Evolutionary conservation across 768 basidiomycete genomes (phyloP).

Genomic region (Termitomyces sp.): DNA sequence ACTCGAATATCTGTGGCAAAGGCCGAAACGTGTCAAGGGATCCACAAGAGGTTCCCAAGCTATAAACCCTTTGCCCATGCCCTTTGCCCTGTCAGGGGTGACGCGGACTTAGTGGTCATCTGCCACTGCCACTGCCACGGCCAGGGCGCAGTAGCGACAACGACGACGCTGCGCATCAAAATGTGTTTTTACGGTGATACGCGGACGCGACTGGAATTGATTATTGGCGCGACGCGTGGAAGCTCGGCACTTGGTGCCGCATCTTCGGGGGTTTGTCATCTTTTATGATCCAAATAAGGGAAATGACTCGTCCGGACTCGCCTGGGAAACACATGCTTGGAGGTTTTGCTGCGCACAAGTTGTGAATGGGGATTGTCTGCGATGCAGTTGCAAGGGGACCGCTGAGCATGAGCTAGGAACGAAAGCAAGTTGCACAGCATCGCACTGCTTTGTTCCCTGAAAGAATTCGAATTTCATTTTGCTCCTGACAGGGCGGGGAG

Average conservation of each 20-base stretch:
- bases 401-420: not conserved
- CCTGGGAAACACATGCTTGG: slow-evolving; percentile 1
- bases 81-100: slow-evolving; percentile 6
- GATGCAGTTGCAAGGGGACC: not conserved
- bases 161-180: not conserved
- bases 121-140: not conserved
- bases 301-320: slow-evolving; percentile 14
- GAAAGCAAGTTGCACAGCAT: slow-evolving; percentile 6
- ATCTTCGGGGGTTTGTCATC: slow-evolving; percentile 11
- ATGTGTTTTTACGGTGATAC: not conserved
- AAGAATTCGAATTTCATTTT: not conserved
- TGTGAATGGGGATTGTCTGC: not conserved
- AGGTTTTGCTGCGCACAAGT: no score
- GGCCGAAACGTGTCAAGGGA: slow-evolving; percentile 1
- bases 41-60: slow-evolving; percentile 4
- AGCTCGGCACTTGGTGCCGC: slow-evolving; percentile 7
- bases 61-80: slow-evolving; percentile 10
- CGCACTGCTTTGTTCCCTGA: slow-evolving; percentile 5
- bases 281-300: slow-evolving; percentile 2
- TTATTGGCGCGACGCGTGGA: slow-evolving; percentile 1
- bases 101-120: not conserved
- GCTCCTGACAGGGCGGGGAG: slow-evolving; percentile 7
- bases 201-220: not conserved
- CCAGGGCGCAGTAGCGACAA: not conserved
- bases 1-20: not conserved